Percentiles rank a stretch among this genome's conserved stretches.
Conservation (phyloP, 805 yeast species). For the Candida boidinii region DNA sequence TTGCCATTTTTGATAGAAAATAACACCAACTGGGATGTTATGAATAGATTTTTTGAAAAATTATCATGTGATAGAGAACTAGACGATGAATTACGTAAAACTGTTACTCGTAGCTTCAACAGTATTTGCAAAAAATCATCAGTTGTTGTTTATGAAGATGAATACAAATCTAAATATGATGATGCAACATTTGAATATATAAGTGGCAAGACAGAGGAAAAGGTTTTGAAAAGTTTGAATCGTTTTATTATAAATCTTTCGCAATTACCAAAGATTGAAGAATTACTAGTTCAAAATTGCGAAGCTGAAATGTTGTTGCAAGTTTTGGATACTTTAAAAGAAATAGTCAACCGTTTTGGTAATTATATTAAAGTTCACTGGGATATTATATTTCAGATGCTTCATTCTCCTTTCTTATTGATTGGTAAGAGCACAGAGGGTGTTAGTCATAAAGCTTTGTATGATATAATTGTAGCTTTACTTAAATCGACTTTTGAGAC, state of each 20-base stretch:
- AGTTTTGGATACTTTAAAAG: constrained; percentile 55
- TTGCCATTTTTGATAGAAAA: constrained; percentile 37
- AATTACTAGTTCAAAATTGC: constrained; percentile 39
- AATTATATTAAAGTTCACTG: constrained; percentile 49
- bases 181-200: constrained; percentile 4
- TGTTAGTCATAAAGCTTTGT: constrained; percentile 25
- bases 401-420: constrained; percentile 48
- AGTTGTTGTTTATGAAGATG: constrained; percentile 27
- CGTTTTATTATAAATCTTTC: constrained; percentile 34
- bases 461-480: constrained; percentile 42
- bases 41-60: constrained; percentile 37
- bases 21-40: constrained; percentile 35
- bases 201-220: constrained; percentile 30
- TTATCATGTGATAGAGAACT: constrained; percentile 35
- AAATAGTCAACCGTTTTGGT: constrained; percentile 74
- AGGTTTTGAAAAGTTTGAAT: constrained; percentile 41
- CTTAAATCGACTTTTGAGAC: constrained; percentile 71
- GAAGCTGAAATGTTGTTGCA: constrained; percentile 63
- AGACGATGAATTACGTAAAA: constrained; percentile 35
- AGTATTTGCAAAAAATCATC: constrained; percentile 35
- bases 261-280: constrained; percentile 28
- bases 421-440: constrained; percentile 19
- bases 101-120: constrained; percentile 44
- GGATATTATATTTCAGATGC: constrained; percentile 60
- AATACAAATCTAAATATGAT: constrained; percentile 3